Base-by-base conservation (phyloP, 768 basidiomycete species). In the Thelephora aurantiotincta region DNA sequence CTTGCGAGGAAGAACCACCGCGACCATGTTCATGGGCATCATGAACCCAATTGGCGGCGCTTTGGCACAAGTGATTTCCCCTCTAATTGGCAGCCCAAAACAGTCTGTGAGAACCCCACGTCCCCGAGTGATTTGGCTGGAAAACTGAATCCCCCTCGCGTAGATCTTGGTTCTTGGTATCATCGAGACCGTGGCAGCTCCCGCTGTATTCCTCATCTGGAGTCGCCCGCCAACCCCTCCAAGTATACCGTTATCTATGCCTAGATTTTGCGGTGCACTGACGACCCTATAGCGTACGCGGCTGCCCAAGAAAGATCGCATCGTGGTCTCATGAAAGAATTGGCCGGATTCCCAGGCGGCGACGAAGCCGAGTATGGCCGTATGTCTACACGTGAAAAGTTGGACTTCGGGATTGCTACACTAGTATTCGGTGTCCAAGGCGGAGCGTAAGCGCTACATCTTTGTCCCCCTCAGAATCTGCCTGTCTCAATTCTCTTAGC, bases 21-120 rank as follows among this genome's bases (percentile, higher is more conserved):
- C 84, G 11, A 91, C 75, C n/a, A 75, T 75, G 74, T 38, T 72
- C 34, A 65, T 77, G 46, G 67, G 72, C 7, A 55, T 77, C 26
- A 82, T 81, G 2, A 86, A 85, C 61, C 84, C 84, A 0, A 52
- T 89, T 13, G 86, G 86, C 6, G 70, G 74, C 16, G 87, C 83
- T 4, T 50, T 90, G 0, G 84, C 79, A 0, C 84, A 88, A 58
- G 58, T 90, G 7, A 61, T 88, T 12, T 78, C 83, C 44, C 84
- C 87, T 1, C 60, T 81, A 13, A 63, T 77, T 1, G 73, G 69
- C 23, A 46, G 46, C 11, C 60, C 66, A 45, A 65, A 75, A 30
- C 63, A 73, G 55, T 84, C 83, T 33, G 84, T 86, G 51, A 51
- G 73, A 61, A 18, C 33, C 18, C 34, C 49, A 19, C 5, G 42